Evolutionary conservation across 345 rosid species (phyloP), one percentile per base, ranked within the genome.

Genomic region (Firmiana major): DNA sequence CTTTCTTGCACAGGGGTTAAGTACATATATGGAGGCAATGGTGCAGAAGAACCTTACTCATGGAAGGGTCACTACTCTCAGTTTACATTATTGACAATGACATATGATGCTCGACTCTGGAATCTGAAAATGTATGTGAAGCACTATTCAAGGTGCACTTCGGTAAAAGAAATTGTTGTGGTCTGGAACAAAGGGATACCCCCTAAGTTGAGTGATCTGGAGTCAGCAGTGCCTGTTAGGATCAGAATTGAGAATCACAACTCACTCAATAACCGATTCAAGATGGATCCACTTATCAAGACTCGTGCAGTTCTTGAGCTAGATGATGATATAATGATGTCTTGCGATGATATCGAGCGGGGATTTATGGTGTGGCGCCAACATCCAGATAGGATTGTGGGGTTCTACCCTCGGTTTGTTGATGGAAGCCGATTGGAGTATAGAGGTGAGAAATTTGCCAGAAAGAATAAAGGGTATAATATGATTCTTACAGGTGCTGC

Each of bases 401-500:
- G 99, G 21, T 96, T 89, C 81, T 96, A 96, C 70, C 99, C 99
- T 9, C 94, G 99, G 11, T 86, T 80, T 22, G 83, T 85, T 4
- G 82, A 85, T 48, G 86, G 87, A 13, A 87, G 80, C 70, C 89
- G 88, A 4, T 77, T 91, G 88, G 82, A 86, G 77, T 96, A 96
- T 66, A 85, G 87, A 34, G 93, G 88, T 0, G 99, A 96, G 87
- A 92, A 89, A 74, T 90, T 84, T 19, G 99, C 97, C 11, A 85
- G 98, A 40, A 77, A 22, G 19, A 92, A 87, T 48, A 79, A 87
- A 15, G 97, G 98, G 12, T 96, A 96, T 65, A 96, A 96, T 65
- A 85, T 96, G 94, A 88, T 96, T 73, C 93, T 96, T 38, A 96
- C 99, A 0, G 99, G 99, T 36, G 99, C 99, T 51, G 99, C 98